Conservation (phyloP, 1,284 basidiomycete genomes). For the Porogramme epimiltina region DNA sequence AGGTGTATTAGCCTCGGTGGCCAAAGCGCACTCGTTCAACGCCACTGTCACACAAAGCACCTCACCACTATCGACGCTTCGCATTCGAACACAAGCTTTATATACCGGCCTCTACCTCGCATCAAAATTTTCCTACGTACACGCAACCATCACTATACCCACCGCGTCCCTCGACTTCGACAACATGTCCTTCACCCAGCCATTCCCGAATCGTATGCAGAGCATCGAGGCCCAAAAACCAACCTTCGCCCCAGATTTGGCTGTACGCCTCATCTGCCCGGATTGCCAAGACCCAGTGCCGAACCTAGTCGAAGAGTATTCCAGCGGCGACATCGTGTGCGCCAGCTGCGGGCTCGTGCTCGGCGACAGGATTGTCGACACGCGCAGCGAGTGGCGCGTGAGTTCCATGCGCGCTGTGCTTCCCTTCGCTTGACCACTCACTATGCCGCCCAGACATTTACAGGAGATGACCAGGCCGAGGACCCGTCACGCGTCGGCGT, state of each 20-base stretch:
- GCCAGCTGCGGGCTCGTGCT: background rate
- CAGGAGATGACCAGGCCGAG: background rate
- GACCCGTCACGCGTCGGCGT: background rate
- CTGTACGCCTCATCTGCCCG: conserved; percentile 1
- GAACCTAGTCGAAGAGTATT: background rate
- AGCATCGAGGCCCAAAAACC: background rate
- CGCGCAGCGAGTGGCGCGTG: background rate
- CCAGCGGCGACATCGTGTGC: conserved; percentile 1
- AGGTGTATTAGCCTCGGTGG: too few species aligned
- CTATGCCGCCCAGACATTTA: background rate
- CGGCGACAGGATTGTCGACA: background rate
- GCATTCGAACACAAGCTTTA: too few species aligned
- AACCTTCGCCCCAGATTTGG: conserved; percentile 1
- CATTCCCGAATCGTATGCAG: background rate
- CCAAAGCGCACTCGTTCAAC: too few species aligned
- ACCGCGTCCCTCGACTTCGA: too few species aligned
- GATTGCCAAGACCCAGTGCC: background rate
- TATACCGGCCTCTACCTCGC: too few species aligned
- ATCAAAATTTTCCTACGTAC: too few species aligned
- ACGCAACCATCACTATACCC: too few species aligned
- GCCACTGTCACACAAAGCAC: too few species aligned
- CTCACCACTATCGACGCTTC: too few species aligned
- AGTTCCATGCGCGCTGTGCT: background rate
- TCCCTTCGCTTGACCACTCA: background rate
- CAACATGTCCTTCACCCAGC: background rate